Evolutionary conservation across 176 grass and related monocot species (phyloP).

Genomic region (Rhipidocladum racemiflorum): DNA sequence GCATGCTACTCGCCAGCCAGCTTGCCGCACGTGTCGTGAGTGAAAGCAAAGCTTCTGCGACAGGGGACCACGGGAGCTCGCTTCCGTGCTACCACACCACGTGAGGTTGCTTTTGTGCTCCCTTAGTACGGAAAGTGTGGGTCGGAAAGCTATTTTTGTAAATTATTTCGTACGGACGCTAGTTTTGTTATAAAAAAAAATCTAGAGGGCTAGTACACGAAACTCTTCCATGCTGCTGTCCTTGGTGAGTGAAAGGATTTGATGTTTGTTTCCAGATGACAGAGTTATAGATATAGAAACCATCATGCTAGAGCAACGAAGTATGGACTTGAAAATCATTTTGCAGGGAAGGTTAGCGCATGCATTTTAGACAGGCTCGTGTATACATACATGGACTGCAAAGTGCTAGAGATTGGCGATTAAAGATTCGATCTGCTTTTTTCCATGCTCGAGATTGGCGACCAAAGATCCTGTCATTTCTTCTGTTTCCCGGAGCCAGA

Average conservation of each 20-base stretch:
- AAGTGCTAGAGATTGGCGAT: not conserved
- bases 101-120: too few relatives aligned
- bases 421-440: not conserved
- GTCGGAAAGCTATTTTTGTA: too few relatives aligned
- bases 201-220: too few relatives aligned
- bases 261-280: not conserved
- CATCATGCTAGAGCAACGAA: not conserved
- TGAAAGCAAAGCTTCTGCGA: too few relatives aligned
- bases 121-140: too few relatives aligned
- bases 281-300: not conserved
- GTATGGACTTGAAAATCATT: not conserved
- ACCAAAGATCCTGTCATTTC: not conserved
- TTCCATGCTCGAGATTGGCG: not conserved
- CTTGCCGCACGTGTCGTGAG: too few relatives aligned
- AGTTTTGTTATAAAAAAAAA: too few relatives aligned
- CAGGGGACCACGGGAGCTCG: too few relatives aligned
- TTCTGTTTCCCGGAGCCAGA: not conserved
- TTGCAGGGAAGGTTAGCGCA: not conserved
- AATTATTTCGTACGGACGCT: too few relatives aligned
- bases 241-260: not conserved
- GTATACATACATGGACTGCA: not conserved
- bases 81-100: too few relatives aligned
- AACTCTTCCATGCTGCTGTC: not conserved
- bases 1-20: too few relatives aligned
- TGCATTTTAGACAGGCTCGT: not conserved